Base-by-base conservation (phyloP, 208 protist genomes). In the Crithidia mellificae region DNA sequence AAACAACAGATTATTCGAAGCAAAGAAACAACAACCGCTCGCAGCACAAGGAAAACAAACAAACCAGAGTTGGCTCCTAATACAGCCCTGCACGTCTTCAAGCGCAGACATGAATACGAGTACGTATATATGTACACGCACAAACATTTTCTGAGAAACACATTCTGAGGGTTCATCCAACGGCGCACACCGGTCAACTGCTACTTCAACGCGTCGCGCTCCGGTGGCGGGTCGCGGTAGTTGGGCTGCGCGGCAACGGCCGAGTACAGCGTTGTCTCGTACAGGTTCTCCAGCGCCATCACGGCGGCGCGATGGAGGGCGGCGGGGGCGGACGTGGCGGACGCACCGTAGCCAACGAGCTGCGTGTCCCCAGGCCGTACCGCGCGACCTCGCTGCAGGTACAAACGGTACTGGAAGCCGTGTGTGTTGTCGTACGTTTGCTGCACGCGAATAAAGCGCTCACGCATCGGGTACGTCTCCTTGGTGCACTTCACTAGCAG, bases 391-490 rank as follows among this genome's bases (percentile, higher is more conserved):
- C 47, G 61, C 71, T 93, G 87, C 39, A 91, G 65, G 50, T 91
- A 91, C 56, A 92, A 77, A 36, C 85, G 85, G 52, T 81, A 93
- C 71, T 87, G 72, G 69, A 83, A 85, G n/a, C 71, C 72, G 32
- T 79, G 72, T 6, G 78, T 72, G 12, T 44, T 55, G 43, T 71
- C 68, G 8, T 80, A 58, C 0, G 67, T 41, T 61, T 81, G 84
- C 62, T 88, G 81, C 38, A 92, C 77, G 12, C 86, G 85, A 25
- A 92, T 74, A 57, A 81, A 80, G n/a, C 84, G 84, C 25, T 74
- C 43, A 2, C 50, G 63, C 30, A 71, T 55, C 22, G 63, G 65
- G 62, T 80, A 84, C 20, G 85, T 72, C 49, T 50, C 36, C 17
- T 65, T 56, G 9, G 77, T 78, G 58, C 74, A 78, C 47, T 56